These are phyloP conservation scores for Pyrenopolyporus hunteri DNA, from an alignment of 495 filamentous ascomycete species.

Conservation along the genomic window DNA sequence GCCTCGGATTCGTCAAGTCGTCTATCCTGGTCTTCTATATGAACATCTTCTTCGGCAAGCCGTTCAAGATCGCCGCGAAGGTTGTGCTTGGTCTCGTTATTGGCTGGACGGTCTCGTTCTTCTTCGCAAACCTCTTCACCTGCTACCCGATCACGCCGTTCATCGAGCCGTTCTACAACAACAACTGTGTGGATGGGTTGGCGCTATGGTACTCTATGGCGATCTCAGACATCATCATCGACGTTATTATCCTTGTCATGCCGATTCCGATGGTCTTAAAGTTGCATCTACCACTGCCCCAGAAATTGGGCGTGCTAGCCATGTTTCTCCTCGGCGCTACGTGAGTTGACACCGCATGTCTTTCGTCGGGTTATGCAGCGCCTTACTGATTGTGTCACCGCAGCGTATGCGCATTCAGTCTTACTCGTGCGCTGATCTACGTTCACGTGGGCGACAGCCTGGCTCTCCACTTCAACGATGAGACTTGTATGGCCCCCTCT, in stretches of 20 bases:
- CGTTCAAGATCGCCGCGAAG: conserved; percentile 11
- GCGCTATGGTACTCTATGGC: conserved; percentile 40
- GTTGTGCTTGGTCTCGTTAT: conserved; percentile 46
- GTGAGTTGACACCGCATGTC: conserved; percentile 42
- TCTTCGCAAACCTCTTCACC: conserved; percentile 59
- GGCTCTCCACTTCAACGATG: conserved; percentile 36
- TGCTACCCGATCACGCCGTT: conserved; percentile 46
- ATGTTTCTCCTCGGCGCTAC: conserved; percentile 57
- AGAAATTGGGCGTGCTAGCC: conserved; percentile 53
- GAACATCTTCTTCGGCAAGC: conserved; percentile 31
- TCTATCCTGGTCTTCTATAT: conserved; percentile 60
- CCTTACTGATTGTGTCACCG: conserved; percentile 9
- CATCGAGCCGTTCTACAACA: conserved; percentile 37
- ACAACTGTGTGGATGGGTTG: conserved; percentile 32
- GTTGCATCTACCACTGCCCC: conserved; percentile 51
- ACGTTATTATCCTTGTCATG: conserved; percentile 51
- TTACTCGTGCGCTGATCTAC: conserved; percentile 22
- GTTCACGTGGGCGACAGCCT: conserved; percentile 23
- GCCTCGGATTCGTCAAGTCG: conserved; percentile 56
- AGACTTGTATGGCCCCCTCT: conserved; percentile 30
- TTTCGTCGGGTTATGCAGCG: background rate
- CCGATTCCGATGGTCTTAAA: conserved; percentile 56
- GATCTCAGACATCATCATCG: conserved; percentile 45
- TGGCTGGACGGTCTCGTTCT: conserved; percentile 50
- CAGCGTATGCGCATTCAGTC: conserved; percentile 32